These are phyloP conservation scores for Geranium brycei DNA, from an alignment of 345 rosid species.

Conservation along the genomic window DNA sequence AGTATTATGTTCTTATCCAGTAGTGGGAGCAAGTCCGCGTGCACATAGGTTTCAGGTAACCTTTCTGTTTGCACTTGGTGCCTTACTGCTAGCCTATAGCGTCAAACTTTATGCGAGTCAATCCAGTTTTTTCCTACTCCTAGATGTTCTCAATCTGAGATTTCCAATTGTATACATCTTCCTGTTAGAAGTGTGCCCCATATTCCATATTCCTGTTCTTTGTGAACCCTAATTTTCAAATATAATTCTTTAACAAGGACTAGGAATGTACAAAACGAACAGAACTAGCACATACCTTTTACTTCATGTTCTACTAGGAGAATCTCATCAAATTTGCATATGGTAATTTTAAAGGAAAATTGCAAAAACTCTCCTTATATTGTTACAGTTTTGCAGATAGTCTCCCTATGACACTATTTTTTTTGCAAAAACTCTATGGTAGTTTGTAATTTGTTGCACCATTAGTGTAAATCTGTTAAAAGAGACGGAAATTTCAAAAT, in stretches of 20 bases:
- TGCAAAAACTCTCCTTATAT: too few relatives aligned
- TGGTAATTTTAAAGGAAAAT: too few relatives aligned
- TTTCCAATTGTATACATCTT: background rate
- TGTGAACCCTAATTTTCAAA: background rate
- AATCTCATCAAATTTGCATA: too few relatives aligned
- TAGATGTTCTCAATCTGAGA: background rate
- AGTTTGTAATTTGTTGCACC: too few relatives aligned
- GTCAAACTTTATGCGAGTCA: background rate
- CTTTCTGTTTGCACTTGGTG: background rate
- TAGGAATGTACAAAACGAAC: background rate
- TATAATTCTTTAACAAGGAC: background rate
- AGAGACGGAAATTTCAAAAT: too few relatives aligned
- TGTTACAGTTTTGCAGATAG: too few relatives aligned
- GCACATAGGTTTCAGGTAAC: constrained; percentile 69
- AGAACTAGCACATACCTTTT: background rate
- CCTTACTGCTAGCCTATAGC: background rate
- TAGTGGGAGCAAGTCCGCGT: constrained; percentile 42
- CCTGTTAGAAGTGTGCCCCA: background rate
- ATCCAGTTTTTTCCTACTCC: background rate
- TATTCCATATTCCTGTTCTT: background rate
- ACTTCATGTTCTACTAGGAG: too few relatives aligned
- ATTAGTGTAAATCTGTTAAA: too few relatives aligned
- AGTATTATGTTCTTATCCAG: constrained; percentile 32
- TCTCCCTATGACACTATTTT: too few relatives aligned
- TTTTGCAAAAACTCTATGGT: too few relatives aligned